Evolutionary conservation across 352 stramenopile species (phyloP).

Genomic region (Hyaloperonospora brassicae): DNA sequence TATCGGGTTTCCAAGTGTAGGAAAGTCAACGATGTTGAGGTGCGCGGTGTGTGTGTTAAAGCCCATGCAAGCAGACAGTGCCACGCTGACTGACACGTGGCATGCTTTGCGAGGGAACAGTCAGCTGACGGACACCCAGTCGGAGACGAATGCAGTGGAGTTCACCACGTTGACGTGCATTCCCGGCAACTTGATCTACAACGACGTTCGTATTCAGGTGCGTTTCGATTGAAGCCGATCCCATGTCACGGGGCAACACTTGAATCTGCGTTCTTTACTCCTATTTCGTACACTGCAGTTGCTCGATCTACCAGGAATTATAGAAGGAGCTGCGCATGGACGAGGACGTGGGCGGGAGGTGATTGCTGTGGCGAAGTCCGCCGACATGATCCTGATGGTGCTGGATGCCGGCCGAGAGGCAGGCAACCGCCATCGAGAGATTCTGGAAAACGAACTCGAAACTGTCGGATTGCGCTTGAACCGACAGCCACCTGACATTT

Average conservation of each 20-base stretch:
- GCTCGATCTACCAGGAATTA: conserved; percentile 99
- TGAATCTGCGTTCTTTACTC: conserved; percentile 1
- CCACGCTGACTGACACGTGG: conserved; percentile 1
- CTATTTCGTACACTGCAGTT: conserved; percentile 42
- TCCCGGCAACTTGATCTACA: conserved; percentile 93
- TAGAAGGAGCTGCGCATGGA: conserved; percentile 97
- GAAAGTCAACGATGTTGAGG: conserved; percentile 85
- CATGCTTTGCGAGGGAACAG: conserved; percentile 22
- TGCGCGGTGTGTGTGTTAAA: conserved; percentile 9
- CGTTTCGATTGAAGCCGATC: conserved; percentile 1
- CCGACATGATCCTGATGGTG: conserved; percentile 99
- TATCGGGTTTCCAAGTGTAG: conserved; percentile 91
- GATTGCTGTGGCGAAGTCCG: conserved; percentile 96
- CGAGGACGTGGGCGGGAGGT: conserved; percentile 97
- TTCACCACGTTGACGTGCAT: conserved; percentile 99
- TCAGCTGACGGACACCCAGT: conserved; percentile 95
- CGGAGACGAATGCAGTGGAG: conserved; percentile 94
- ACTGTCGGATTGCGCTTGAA: conserved; percentile 98
- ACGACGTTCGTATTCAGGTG: conserved; percentile 93
- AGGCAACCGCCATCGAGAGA: conserved; percentile 92
- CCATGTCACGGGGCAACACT: background rate
- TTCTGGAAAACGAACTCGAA: conserved; percentile 97
- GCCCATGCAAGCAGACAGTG: background rate
- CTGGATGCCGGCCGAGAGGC: conserved; percentile 97
- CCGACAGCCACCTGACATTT: conserved; percentile 94